These are phyloP conservation scores for Chromera velia DNA, from an alignment of 73 alveolate genomes.

Conservation along the genomic window DNA sequence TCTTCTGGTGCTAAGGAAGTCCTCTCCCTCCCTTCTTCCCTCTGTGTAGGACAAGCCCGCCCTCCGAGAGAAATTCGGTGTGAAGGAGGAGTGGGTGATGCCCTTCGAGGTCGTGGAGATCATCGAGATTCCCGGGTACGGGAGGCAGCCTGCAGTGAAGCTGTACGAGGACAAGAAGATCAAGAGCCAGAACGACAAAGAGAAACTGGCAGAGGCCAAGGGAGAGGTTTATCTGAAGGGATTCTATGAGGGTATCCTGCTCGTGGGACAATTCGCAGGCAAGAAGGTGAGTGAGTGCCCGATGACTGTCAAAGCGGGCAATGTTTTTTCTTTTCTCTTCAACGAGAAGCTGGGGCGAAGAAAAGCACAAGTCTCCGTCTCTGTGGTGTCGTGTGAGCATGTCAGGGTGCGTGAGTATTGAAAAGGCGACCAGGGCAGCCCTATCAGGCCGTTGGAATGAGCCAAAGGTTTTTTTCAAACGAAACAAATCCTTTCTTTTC, in stretches of 20 bases:
- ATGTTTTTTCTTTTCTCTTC: no score
- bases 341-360: no score
- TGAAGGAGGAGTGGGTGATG: conserved; percentile 75
- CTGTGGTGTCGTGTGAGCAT: no score
- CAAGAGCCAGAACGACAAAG: conserved; percentile 71
- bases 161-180: conserved; percentile 73
- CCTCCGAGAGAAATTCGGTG: conserved; percentile 70
- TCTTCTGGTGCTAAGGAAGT: no score
- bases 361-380: no score
- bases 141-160: conserved; percentile 70
- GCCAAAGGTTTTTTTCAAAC: no score
- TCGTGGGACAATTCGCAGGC: conserved; percentile 75
- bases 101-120: conserved; percentile 83
- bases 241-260: conserved; percentile 85
- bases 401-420: no score
- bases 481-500: no score
- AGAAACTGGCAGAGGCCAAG: conserved; percentile 77
- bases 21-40: no score
- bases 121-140: conserved; percentile 73
- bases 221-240: conserved; percentile 85
- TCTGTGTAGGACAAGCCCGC: no score
- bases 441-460: no score
- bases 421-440: no score
- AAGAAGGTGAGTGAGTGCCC: conserved; percentile 75
- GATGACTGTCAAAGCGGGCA: conserved; percentile 62